Conservation (phyloP, 345 rosid genomes). For the Triadica sebifera region DNA sequence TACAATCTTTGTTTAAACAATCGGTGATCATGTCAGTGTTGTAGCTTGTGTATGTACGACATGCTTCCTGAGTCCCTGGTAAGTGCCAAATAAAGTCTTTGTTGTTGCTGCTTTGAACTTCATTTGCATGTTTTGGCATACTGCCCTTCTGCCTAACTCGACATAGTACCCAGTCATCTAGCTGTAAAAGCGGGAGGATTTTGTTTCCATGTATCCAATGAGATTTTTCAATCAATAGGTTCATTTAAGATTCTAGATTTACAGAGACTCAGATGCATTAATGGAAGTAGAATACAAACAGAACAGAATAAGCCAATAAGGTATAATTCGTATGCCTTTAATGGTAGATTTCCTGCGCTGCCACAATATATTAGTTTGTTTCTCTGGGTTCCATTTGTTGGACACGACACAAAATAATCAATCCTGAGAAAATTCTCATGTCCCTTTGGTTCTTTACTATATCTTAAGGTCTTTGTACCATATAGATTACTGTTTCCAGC, state of each 20-base stretch:
- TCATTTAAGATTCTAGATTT: too few relatives aligned
- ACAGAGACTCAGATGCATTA: too few relatives aligned
- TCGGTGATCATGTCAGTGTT: conserved; percentile 31
- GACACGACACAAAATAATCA: too few relatives aligned
- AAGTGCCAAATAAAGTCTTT: conserved; percentile 13
- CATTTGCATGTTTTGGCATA: conserved; percentile 16
- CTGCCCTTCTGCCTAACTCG: conserved; percentile 39
- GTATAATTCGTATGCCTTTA: too few relatives aligned
- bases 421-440: too few relatives aligned
- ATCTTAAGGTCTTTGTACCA: too few relatives aligned
- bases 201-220: background rate
- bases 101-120: conserved; percentile 15
- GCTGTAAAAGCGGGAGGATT: conserved; percentile 23
- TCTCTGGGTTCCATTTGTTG: too few relatives aligned
- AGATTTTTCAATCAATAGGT: background rate
- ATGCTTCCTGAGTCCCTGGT: conserved; percentile 15
- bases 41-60: conserved; percentile 9
- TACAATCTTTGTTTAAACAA: conserved; percentile 40
- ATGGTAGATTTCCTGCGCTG: too few relatives aligned
- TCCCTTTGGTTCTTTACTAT: too few relatives aligned
- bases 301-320: too few relatives aligned
- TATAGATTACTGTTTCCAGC: too few relatives aligned
- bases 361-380: too few relatives aligned
- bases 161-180: conserved; percentile 64
- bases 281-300: background rate